These are phyloP conservation scores for Saccharomycopsis sp. DNA, from an alignment of 805 yeast genomes.

Conservation along the genomic window DNA sequence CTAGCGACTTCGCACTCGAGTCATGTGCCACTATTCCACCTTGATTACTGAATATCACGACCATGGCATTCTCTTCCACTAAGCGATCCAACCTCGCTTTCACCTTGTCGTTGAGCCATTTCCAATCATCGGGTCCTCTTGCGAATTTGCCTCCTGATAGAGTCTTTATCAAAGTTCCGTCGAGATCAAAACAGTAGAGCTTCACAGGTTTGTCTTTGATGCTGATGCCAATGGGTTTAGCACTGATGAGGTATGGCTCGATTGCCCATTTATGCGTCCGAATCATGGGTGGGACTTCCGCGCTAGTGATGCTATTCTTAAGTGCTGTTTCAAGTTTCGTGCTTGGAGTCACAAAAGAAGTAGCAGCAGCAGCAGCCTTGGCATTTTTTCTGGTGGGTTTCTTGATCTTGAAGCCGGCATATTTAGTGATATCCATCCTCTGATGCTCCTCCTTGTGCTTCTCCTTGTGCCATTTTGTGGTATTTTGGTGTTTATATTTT, in stretches of 20 bases:
- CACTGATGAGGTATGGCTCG: neutral
- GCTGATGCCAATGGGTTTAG: neutral
- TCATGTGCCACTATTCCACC: slow-evolving; percentile 49
- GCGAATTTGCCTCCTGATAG: slow-evolving; percentile 55
- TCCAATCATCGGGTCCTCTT: slow-evolving; percentile 63
- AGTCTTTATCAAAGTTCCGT: slow-evolving; percentile 65
- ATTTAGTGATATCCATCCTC: too few species aligned
- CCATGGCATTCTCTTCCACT: slow-evolving; percentile 26
- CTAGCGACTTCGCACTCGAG: slow-evolving; percentile 28
- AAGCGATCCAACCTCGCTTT: slow-evolving; percentile 22
- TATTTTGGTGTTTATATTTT: too few species aligned
- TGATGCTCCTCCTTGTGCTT: too few species aligned
- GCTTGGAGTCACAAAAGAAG: too few species aligned
- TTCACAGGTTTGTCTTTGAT: neutral
- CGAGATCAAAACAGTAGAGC: slow-evolving; percentile 63
- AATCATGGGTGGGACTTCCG: too few species aligned
- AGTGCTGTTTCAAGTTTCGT: too few species aligned
- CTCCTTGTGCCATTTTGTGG: too few species aligned
- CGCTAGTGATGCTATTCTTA: too few species aligned
- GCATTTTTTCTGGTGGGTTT: too few species aligned
- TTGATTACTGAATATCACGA: slow-evolving; percentile 82
- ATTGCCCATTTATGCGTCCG: too few species aligned
- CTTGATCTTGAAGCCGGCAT: too few species aligned
- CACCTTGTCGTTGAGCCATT: slow-evolving; percentile 40
- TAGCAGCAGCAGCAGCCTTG: too few species aligned